Conservation (phyloP, 2,329 filamentous ascomycete species). For the Aspergillus sp. region DNA sequence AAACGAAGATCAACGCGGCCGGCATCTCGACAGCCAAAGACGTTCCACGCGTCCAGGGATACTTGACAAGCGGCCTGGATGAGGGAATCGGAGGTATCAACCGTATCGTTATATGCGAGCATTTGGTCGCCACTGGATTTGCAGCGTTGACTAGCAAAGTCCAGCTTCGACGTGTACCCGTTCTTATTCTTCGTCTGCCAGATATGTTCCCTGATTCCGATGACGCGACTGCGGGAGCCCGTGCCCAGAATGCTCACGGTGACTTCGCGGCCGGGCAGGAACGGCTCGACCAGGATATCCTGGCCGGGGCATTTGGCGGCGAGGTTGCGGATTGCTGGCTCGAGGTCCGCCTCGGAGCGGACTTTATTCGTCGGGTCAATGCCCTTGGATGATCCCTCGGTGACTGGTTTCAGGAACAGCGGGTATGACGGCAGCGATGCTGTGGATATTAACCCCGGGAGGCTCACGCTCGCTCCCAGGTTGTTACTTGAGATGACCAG, state of each 20-base stretch:
- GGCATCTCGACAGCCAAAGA: constrained; percentile 8
- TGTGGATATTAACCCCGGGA: background rate
- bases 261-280: constrained; percentile 16
- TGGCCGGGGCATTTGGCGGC: constrained; percentile 7
- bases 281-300: constrained; percentile 14
- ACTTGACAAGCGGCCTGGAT: constrained; percentile 5
- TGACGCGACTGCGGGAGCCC: constrained; percentile 8
- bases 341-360: background rate
- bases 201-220: constrained; percentile 10
- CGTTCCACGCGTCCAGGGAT: constrained; percentile 8
- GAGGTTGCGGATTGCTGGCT: background rate
- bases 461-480: too few species aligned
- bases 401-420: constrained; percentile 13
- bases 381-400: constrained; percentile 13
- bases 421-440: constrained; percentile 8
- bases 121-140: constrained; percentile 2
- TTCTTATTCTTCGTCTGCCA: constrained; percentile 3
- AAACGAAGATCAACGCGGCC: constrained; percentile 12
- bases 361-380: constrained; percentile 10
- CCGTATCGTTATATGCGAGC: constrained; percentile 1
- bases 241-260: constrained; percentile 17
- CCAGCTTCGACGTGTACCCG: background rate
- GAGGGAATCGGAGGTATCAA: constrained; percentile 4
- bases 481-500: constrained; percentile 1
- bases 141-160: constrained; percentile 1